A percentile compares a stretch with the other conserved stretches of the same genome.
phyloP scores from a whole-genome alignment of 2,329 filamentous ascomycete species.

The Diaporthe amygdali region DNA sequence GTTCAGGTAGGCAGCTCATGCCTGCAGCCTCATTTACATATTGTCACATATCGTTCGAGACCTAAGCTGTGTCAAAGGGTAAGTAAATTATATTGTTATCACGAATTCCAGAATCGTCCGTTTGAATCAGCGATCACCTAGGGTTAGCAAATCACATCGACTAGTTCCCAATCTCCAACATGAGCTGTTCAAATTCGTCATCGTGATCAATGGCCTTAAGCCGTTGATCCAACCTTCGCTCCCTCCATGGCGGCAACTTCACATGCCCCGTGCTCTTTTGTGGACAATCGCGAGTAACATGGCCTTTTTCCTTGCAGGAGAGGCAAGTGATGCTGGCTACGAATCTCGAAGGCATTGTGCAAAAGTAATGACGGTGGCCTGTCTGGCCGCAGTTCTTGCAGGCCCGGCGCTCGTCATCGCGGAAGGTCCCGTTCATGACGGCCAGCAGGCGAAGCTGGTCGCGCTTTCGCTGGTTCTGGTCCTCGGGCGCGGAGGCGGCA shows the following conservation, averaged over 20 bases:
- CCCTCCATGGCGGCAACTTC: slow-evolving; percentile 6
- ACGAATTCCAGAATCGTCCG: background rate
- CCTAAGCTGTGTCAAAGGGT: background rate
- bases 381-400: background rate
- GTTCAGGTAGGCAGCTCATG: too few relatives aligned
- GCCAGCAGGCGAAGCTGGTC: slow-evolving; percentile 82
- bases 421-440: slow-evolving; percentile 79
- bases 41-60: background rate
- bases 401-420: slow-evolving; percentile 67
- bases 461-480: slow-evolving; percentile 79
- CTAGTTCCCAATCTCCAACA: background rate
- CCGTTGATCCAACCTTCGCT: background rate
- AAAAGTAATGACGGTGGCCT: background rate
- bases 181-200: slow-evolving; percentile 1
- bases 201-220: background rate
- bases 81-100: background rate
- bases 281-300: background rate
- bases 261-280: background rate
- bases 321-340: background rate
- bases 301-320: background rate
- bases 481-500: slow-evolving; percentile 77
- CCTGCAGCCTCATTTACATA: too few relatives aligned
- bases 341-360: background rate
- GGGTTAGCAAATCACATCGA: background rate
- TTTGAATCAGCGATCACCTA: too few relatives aligned